These are phyloP conservation scores for Aspergillus sergii DNA, from an alignment of 2,329 filamentous ascomycete genomes.

Conservation along the genomic window DNA sequence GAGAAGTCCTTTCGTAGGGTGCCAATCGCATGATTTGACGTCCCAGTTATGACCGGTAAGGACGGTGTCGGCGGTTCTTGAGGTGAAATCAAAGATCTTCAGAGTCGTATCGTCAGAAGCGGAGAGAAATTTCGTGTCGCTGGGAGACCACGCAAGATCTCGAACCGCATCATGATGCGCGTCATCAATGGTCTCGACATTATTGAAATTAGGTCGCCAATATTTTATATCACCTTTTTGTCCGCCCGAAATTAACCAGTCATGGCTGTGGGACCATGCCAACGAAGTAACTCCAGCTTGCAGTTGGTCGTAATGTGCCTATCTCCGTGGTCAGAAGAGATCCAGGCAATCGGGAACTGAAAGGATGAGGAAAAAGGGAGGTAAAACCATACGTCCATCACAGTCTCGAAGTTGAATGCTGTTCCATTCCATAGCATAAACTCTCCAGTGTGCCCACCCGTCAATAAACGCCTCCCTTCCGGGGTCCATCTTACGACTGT, in stretches of 20 bases:
- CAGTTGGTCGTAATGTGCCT: conserved; percentile 72
- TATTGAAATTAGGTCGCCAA: conserved; percentile 99
- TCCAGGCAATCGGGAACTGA: background rate
- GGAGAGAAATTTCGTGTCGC: conserved; percentile 93
- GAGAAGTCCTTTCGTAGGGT: conserved; percentile 88
- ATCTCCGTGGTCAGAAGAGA: conserved; percentile 16
- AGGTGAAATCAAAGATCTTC: conserved; percentile 95
- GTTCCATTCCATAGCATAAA: conserved; percentile 99
- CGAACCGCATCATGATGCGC: conserved; percentile 88
- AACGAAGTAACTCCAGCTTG: conserved; percentile 49
- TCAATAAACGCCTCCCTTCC: conserved; percentile 86
- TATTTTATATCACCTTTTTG: conserved; percentile 97
- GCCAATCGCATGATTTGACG: conserved; percentile 96
- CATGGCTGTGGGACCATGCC: conserved; percentile 87
- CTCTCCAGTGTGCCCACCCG: conserved; percentile 92
- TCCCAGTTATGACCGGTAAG: conserved; percentile 97
- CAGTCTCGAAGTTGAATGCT: conserved; percentile 98
- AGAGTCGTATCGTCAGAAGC: conserved; percentile 91
- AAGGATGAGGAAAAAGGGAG: background rate
- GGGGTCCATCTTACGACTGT: conserved; percentile 98
- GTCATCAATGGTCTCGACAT: conserved; percentile 84
- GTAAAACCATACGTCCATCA: conserved; percentile 71
- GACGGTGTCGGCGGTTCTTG: conserved; percentile 77
- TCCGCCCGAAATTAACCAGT: conserved; percentile 95
- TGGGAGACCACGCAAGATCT: conserved; percentile 90